Conservation (phyloP, 2,329 filamentous ascomycete species). For the Dactylella cylindrospora region DNA sequence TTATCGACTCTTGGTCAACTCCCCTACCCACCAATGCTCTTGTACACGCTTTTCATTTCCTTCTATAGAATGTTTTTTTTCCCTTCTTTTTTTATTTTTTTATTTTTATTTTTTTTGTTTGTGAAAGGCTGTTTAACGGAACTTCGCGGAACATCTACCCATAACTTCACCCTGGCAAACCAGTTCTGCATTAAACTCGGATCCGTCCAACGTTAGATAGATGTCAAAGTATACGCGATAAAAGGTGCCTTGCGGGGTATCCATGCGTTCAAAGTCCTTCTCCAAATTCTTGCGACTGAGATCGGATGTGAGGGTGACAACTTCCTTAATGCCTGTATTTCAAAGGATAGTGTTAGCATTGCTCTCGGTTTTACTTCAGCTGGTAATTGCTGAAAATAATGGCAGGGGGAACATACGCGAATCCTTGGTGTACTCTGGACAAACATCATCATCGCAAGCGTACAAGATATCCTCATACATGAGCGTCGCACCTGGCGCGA, state of each 20-base stretch:
- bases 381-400: background rate
- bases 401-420: slow-evolving; percentile 70
- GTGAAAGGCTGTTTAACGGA: slow-evolving; percentile 55
- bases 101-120: too few species aligned
- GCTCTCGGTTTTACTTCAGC: background rate
- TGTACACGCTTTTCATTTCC: too few species aligned
- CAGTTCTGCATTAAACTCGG: slow-evolving; percentile 95
- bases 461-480: slow-evolving; percentile 99
- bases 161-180: slow-evolving; percentile 99
- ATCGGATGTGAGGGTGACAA: slow-evolving; percentile 95
- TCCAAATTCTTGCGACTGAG: slow-evolving; percentile 97
- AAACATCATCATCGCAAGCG: slow-evolving; percentile 96
- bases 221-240: slow-evolving; percentile 80
- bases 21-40: too few species aligned
- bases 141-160: slow-evolving; percentile 91
- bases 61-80: too few species aligned
- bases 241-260: slow-evolving; percentile 94
- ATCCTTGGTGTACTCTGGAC: slow-evolving; percentile 98
- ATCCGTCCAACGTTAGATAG: slow-evolving; percentile 92
- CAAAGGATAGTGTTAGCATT: slow-evolving; percentile 4
- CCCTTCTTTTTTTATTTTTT: too few species aligned
- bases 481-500: slow-evolving; percentile 91
- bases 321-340: slow-evolving; percentile 87
- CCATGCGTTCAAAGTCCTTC: slow-evolving; percentile 99
- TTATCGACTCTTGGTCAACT: too few species aligned